Base-by-base conservation (phyloP, 2,329 filamentous ascomycete genomes). In the Cytospora leucostoma region DNA sequence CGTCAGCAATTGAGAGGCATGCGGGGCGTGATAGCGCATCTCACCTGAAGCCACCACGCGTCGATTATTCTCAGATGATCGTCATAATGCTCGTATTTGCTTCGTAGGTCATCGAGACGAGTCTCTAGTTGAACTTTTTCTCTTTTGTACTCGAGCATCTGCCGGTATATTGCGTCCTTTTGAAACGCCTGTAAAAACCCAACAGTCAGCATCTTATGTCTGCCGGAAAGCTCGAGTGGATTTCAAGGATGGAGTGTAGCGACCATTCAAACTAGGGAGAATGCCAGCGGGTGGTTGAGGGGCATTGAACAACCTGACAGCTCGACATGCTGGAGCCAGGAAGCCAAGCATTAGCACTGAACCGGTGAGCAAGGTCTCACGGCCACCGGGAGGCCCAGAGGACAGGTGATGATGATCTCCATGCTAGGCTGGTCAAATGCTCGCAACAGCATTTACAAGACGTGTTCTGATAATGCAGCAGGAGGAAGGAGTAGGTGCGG, bases 121-220 rank as follows among this genome's bases (percentile, higher is more conserved):
- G 86, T 82, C 79, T 98, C 93, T 67, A 96, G 80, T 49, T 90
- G 90, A 63, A 84, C 83, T 74, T 93, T 93, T 74, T 96, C 92
- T 70, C 95, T 88, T 78, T 96, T 97, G 78, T 96, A 97, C 78
- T 98, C 95, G 74, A 93, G 91, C 93, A 99, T 97, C 79, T 97
- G 94, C 64, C 96, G 92, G 72, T 91, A 89, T 74, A 99, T 97
- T 68, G 95, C 95, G 80, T 97, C 95, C 79, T 98, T 99, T 78
- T 94, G 91, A 72, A 90, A 95, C 74, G 90, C 87, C 92, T 96
- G 77, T 27, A 27, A 76, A 66, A 73, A 69, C 76, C 74, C 73
- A 71, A 72, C 71, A 70, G 72, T 76, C 74, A 79, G 73, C 70
- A 70, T 71, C 27, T 65, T 67, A 69, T 67, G 65, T 67, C 69